These are phyloP conservation scores for Fomitopsis pinicola DNA, from an alignment of 1,284 basidiomycete species.

Conservation along the genomic window DNA sequence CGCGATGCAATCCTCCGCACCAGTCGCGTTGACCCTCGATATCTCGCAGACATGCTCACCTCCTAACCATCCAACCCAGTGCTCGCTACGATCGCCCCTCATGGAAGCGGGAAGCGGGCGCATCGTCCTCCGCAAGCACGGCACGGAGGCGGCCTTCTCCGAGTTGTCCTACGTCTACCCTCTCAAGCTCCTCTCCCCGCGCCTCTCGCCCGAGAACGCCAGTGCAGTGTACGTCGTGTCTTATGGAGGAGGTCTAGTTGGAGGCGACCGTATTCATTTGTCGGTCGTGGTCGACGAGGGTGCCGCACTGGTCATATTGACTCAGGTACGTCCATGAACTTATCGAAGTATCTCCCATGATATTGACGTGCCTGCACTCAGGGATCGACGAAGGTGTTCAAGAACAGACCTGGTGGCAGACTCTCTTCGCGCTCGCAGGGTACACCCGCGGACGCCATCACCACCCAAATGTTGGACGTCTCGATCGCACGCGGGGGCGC, in stretches of 20 bases:
- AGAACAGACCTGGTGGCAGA: conserved; percentile 51
- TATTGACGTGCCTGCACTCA: conserved; percentile 27
- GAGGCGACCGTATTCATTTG: conserved; percentile 77
- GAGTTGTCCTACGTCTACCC: conserved; percentile 84
- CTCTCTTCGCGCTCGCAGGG: conserved; percentile 13
- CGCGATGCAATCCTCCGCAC: background rate
- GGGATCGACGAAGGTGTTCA: conserved; percentile 96
- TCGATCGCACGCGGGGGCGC: conserved; percentile 46
- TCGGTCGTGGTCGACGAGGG: conserved; percentile 55
- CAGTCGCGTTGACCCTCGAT: background rate
- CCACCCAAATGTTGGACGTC: conserved; percentile 53
- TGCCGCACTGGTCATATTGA: conserved; percentile 65
- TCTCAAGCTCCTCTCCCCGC: conserved; percentile 84
- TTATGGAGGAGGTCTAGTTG: conserved; percentile 93
- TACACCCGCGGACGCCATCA: conserved; percentile 24
- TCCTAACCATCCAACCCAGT: background rate
- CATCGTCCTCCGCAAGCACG: conserved; percentile 49
- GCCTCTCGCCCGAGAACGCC: conserved; percentile 42
- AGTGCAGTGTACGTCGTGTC: conserved; percentile 79
- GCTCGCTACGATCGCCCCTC: background rate
- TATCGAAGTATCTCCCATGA: background rate
- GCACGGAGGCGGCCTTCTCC: conserved; percentile 59
- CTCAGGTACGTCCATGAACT: conserved; percentile 56
- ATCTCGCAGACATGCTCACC: background rate
- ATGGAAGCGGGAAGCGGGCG: conserved; percentile 46